phyloP scores from a whole-genome alignment of 106 monocot species.

The Xerophyta viscosa region DNA sequence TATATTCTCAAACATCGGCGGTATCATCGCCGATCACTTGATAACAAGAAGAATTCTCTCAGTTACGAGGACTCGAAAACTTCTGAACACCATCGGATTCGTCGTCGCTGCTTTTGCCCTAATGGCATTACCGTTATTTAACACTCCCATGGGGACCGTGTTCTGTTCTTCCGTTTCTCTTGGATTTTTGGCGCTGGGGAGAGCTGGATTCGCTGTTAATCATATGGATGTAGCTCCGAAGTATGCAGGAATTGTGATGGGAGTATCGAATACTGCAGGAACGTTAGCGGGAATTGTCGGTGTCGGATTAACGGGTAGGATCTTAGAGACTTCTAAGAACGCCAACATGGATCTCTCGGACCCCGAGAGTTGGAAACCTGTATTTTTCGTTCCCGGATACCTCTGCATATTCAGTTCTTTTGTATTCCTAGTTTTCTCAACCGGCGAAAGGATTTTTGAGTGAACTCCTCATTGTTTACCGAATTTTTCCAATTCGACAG shows the following conservation, averaged over 20 bases:
- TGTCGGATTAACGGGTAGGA: constrained; percentile 81
- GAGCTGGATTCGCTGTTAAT: constrained; percentile 94
- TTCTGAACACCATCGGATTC: constrained; percentile 76
- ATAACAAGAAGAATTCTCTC: constrained; percentile 65
- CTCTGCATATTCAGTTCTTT: constrained; percentile 84
- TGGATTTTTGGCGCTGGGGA: constrained; percentile 88
- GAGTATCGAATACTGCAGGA: constrained; percentile 91
- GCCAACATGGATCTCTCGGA: constrained; percentile 49
- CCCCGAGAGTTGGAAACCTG: constrained; percentile 68
- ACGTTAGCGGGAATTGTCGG: constrained; percentile 94
- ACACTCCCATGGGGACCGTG: constrained; percentile 49
- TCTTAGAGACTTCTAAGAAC: constrained; percentile 59
- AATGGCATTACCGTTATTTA: constrained; percentile 57
- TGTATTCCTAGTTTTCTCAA: constrained; percentile 62
- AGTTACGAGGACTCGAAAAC: constrained; percentile 57
- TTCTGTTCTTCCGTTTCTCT: constrained; percentile 69
- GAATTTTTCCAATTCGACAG: background rate
- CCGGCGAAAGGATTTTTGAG: constrained; percentile 81
- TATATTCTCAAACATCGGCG: constrained; percentile 85
- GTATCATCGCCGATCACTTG: constrained; percentile 66
- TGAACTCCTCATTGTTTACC: constrained; percentile 11
- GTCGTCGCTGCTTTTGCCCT: constrained; percentile 54
- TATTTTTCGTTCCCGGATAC: constrained; percentile 71
- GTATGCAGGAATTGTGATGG: constrained; percentile 96
- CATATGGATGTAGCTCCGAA: constrained; percentile 95